These are phyloP conservation scores for Pisolithus marmoratus DNA, from an alignment of 768 basidiomycete genomes.

Conservation along the genomic window DNA sequence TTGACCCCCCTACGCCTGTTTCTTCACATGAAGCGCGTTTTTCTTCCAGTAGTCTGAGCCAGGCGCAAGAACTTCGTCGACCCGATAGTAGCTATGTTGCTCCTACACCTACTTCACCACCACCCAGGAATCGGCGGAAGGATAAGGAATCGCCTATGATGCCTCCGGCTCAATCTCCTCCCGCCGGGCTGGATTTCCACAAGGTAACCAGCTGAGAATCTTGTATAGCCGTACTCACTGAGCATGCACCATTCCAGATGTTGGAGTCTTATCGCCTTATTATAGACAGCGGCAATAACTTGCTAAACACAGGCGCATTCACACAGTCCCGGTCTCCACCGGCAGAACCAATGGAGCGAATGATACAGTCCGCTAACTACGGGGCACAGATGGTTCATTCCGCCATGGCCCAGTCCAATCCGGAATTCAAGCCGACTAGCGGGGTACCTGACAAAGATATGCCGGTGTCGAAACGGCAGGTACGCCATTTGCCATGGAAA, in stretches of 20 bases:
- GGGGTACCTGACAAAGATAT: constrained; percentile 25
- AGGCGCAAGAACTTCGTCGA: constrained; percentile 28
- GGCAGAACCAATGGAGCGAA: constrained; percentile 36
- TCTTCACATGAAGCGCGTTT: constrained; percentile 30
- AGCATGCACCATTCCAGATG: constrained; percentile 26
- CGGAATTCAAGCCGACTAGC: constrained; percentile 21
- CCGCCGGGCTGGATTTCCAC: constrained; percentile 34
- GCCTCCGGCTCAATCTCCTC: constrained; percentile 18
- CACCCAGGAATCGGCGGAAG: constrained; percentile 31
- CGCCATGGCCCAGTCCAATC: constrained; percentile 19
- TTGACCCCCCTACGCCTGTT: constrained; percentile 24
- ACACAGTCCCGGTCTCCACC: constrained; percentile 19
- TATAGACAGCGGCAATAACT: constrained; percentile 33
- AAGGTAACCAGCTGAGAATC: constrained; percentile 29
- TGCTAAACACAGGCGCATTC: constrained; percentile 19
- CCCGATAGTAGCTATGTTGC: constrained; percentile 28
- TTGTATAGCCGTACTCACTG: constrained; percentile 5
- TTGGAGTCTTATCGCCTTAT: constrained; percentile 40
- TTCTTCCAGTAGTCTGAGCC: constrained; percentile 18
- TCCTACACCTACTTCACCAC: constrained; percentile 19
- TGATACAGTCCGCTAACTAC: constrained; percentile 39
- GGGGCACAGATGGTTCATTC: constrained; percentile 31
- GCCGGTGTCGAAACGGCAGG: constrained; percentile 29
- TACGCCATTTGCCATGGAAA: constrained; percentile 23
- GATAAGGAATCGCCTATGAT: constrained; percentile 31